Evolutionary conservation across 1,284 basidiomycete genomes (phyloP), one percentile per base, ranked within the genome.

Genomic region (Ceratobasidium sp.): DNA sequence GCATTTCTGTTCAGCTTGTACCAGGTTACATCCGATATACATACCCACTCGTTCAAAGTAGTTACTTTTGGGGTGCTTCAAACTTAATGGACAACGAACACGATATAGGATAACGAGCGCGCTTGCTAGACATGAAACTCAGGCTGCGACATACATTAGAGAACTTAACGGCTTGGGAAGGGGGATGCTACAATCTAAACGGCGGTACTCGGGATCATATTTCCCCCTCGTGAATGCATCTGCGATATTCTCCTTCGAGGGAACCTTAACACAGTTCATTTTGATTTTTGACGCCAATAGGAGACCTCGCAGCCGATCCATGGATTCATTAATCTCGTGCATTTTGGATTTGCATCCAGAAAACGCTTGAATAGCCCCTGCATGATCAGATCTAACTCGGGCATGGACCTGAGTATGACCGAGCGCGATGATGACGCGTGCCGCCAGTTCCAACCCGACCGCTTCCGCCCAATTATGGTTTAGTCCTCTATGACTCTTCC

Each of bases 211-310:
- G n/a, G 59, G 38, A n/a, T 62, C 59, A 42, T 20, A 62, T 20
- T 7, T 42, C 38, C 59, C 59, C 38, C 59, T 23, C n/a, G 59
- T 42, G 38, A 62, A 62, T 6, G 59, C 59, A 10, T 62, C 59
- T 9, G 59, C 59, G n/a, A 62, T 62, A 23, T 62, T 62, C 13
- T 62, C 38, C 59, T 62, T 62, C 17, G 59, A 62, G 20, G 59
- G 13, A 40, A 62, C 38, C 12, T 62, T 13, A 15, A 42, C 33
- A 17, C 12, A 62, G 6, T 62, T 20, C 59, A 62, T 20, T 38
- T 7, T 62, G 38, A 62, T n/a, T 1, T 62, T 62, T 2, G n/a
- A 17, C 38, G 13, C 9, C 3, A 1, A 3, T 33, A 62, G n/a
- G 6, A 62, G 59, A 15, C 1, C 59, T 20, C 42, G 33, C 7